Conservation (phyloP, 768 basidiomycete species). For the Mycena sanguinolenta region DNA sequence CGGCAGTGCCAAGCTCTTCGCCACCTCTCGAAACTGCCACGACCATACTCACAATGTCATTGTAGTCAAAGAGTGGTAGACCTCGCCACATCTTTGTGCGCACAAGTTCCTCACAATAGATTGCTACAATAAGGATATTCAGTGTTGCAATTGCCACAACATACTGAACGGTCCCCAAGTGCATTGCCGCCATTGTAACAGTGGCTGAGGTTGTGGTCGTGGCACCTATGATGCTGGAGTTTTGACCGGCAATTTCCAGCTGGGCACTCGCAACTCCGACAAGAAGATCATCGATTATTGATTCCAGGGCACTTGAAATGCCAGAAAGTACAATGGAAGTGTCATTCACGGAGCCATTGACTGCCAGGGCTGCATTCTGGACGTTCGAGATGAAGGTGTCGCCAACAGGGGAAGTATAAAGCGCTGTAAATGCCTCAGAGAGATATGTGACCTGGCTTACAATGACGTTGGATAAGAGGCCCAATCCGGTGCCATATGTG, state of each 20-base stretch:
- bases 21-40: no score
- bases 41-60: neutral
- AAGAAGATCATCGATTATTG: neutral
- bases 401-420: neutral
- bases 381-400: slow-evolving; percentile 1
- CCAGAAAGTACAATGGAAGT: neutral
- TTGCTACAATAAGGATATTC: slow-evolving; percentile 1
- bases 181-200: slow-evolving; percentile 4
- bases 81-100: neutral
- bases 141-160: neutral
- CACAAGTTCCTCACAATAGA: neutral
- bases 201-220: neutral
- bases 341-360: neutral
- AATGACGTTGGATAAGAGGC: neutral
- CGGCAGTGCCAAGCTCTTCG: neutral
- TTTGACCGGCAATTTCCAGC: neutral
- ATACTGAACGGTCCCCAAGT: neutral
- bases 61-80: neutral
- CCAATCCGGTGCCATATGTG: neutral
- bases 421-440: neutral
- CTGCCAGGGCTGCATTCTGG: neutral
- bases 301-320: neutral
- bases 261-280: neutral
- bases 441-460: neutral
- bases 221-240: neutral